Percentiles rank a stretch among this genome's conserved stretches.
Conservation (phyloP, 2,329 filamentous ascomycete genomes). For the Davidsoniella eucalypti region DNA sequence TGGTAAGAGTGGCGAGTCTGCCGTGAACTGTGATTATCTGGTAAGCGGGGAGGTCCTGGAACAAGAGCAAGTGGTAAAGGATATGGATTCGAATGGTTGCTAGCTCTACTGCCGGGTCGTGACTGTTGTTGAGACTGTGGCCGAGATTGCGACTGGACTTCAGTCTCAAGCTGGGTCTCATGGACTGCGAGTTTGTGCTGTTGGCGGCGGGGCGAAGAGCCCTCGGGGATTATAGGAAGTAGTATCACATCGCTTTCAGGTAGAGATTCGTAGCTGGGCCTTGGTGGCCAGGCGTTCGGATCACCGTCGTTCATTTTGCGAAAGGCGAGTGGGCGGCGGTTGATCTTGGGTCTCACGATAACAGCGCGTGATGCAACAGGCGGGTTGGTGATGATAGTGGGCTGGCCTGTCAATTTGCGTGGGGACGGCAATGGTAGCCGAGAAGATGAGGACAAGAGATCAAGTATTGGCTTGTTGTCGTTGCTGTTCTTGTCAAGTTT, state of each 20-base stretch:
- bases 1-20: conserved; percentile 33
- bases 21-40: conserved; percentile 26
- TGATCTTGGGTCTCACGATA: no score
- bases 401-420: no score
- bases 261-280: conserved; percentile 8
- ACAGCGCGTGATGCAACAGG: no score
- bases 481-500: no score
- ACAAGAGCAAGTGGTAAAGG: conserved; percentile 4
- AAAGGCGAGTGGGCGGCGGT: no score
- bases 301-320: neutral
- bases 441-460: no score
- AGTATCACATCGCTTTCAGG: conserved; percentile 13
- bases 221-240: conserved; percentile 36
- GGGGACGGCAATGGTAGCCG: no score
- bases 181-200: conserved; percentile 2
- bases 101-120: conserved; percentile 4
- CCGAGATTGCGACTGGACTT: neutral
- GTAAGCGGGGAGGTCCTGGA: conserved; percentile 25
- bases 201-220: conserved; percentile 22
- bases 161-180: conserved; percentile 6
- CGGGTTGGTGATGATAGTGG: no score
- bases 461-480: no score
- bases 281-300: conserved; percentile 5
- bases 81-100: conserved; percentile 1
- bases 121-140: neutral